These are phyloP conservation scores for Pistacia vera DNA, from an alignment of 345 rosid species.

Conservation along the genomic window DNA sequence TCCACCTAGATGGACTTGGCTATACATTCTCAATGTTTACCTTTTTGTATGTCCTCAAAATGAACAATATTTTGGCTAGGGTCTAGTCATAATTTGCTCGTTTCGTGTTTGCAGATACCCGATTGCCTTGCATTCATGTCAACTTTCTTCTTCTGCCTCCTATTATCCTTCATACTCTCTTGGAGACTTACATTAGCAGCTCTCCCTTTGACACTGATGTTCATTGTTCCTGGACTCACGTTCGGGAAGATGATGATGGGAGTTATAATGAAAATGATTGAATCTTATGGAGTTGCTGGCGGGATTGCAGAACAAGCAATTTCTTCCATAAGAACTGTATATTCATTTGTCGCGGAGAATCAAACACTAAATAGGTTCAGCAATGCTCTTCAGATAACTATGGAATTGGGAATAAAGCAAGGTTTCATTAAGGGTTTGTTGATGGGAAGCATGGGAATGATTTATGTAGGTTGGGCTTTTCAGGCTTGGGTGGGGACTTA, in stretches of 20 bases:
- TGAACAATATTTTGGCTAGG: not conserved
- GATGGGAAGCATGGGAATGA: slow-evolving; percentile 76
- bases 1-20: too few species aligned
- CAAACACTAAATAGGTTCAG: slow-evolving; percentile 52
- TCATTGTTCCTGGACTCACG: slow-evolving; percentile 55
- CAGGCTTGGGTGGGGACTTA: slow-evolving; percentile 67
- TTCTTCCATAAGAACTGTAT: slow-evolving; percentile 64
- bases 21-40: too few species aligned
- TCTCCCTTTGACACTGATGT: slow-evolving; percentile 55
- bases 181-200: slow-evolving; percentile 65
- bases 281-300: slow-evolving; percentile 62
- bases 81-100: not conserved
- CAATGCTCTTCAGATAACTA: slow-evolving; percentile 43
- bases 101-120: slow-evolving; percentile 49
- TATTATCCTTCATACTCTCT: slow-evolving; percentile 48
- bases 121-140: slow-evolving; percentile 53
- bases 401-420: slow-evolving; percentile 56
- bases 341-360: slow-evolving; percentile 61
- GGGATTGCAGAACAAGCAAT: slow-evolving; percentile 72
- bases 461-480: slow-evolving; percentile 67
- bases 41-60: too few species aligned
- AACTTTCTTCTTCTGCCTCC: slow-evolving; percentile 57
- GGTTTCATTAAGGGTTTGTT: slow-evolving; percentile 67
- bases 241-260: slow-evolving; percentile 75
- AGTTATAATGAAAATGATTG: slow-evolving; percentile 56